Conservation (phyloP, 176 grass and related monocot genomes). For the Dactylis glomerata region DNA sequence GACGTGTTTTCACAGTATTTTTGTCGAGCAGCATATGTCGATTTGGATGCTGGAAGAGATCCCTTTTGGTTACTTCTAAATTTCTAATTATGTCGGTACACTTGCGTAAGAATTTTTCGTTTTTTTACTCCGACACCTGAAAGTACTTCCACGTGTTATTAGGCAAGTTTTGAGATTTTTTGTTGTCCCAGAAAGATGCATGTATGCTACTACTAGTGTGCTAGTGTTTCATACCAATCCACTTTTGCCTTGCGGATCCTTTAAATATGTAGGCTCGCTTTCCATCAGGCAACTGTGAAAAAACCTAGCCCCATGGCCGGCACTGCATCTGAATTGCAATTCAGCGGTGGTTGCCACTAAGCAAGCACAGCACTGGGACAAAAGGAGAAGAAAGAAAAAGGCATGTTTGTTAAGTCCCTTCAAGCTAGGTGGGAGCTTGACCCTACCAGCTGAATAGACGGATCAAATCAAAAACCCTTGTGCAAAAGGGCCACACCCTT, state of each 20-base stretch:
- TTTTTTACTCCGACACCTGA: conserved; percentile 5
- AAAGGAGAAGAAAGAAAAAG: background rate
- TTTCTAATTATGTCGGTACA: background rate
- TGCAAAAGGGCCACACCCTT: conserved; percentile 1
- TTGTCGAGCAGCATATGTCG: conserved; percentile 2
- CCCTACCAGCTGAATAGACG: conserved; percentile 31
- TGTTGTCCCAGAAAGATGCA: background rate
- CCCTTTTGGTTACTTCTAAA: conserved; percentile 15
- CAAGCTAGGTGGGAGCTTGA: conserved; percentile 25
- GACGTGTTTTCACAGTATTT: conserved; percentile 40
- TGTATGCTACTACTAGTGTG: background rate
- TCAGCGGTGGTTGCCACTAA: conserved; percentile 33
- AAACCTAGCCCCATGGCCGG: background rate
- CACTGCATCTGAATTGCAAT: conserved; percentile 8
- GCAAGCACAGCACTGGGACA: background rate
- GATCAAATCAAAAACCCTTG: conserved; percentile 22
- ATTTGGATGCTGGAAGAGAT: conserved; percentile 10
- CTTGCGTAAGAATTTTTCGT: background rate
- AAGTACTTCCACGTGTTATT: background rate
- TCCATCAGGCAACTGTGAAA: background rate
- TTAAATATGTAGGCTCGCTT: background rate
- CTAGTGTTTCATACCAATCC: background rate
- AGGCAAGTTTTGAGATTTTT: background rate
- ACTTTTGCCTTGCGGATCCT: background rate
- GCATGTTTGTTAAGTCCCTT: background rate